These are phyloP conservation scores for Pythium utonaiense DNA, from an alignment of 352 stramenopile species.

Conservation along the genomic window DNA sequence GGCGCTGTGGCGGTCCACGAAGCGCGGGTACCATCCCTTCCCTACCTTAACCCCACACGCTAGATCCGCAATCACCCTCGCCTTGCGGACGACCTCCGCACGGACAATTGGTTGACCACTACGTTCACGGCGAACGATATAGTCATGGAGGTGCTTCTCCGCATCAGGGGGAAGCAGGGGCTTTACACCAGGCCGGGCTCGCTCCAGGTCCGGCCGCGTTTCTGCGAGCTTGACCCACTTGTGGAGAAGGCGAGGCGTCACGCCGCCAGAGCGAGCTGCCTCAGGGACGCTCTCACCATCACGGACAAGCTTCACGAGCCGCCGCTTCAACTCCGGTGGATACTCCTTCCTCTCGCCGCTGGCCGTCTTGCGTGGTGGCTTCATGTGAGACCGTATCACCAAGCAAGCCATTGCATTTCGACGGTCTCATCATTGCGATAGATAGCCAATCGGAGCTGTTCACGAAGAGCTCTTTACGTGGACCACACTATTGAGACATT, in stretches of 20 bases:
- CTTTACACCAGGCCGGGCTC: not conserved
- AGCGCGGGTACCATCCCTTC: not conserved
- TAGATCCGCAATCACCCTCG: not conserved
- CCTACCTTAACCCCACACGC: not conserved
- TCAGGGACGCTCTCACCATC: no score
- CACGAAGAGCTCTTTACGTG: no score
- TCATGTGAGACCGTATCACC: no score
- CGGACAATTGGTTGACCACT: not conserved
- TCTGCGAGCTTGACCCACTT: slow-evolving; percentile 1
- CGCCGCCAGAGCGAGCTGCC: not conserved
- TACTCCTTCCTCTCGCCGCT: no score
- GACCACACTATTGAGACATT: not conserved
- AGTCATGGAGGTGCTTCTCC: not conserved
- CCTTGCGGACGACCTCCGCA: not conserved
- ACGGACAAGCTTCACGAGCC: no score
- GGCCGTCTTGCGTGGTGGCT: no score
- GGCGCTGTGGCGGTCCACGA: not conserved
- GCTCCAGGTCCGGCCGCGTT: not conserved
- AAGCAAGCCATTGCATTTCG: no score
- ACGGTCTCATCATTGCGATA: no score
- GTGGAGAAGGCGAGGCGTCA: not conserved
- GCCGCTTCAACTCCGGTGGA: no score
- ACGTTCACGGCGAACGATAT: not conserved
- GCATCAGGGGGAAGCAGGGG: not conserved
- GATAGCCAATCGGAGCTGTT: no score